Evolutionary conservation across 1,284 basidiomycete species (phyloP).

Genomic region (Vanrija humicola): DNA sequence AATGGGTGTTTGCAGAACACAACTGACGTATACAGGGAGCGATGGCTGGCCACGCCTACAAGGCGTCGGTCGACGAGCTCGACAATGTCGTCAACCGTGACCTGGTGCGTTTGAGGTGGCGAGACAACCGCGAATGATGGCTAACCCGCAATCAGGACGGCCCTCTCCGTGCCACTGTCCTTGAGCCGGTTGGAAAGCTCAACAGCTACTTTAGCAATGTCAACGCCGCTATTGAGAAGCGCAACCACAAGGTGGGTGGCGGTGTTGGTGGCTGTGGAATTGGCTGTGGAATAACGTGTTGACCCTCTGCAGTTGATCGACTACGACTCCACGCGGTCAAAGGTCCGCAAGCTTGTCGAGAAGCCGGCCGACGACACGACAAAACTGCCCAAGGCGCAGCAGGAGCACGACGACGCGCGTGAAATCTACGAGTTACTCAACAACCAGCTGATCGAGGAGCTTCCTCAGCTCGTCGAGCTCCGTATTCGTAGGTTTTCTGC

Average conservation of each 20-base stretch:
- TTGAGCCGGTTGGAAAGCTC: constrained; percentile 94
- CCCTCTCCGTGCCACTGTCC: constrained; percentile 88
- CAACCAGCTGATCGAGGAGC: constrained; percentile 81
- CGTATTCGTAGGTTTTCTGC: constrained; percentile 63
- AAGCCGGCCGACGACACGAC: constrained; percentile 92
- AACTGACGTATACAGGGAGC: constrained; percentile 57
- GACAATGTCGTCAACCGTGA: constrained; percentile 81
- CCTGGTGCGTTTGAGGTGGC: constrained; percentile 57
- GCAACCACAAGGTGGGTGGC: constrained; percentile 82
- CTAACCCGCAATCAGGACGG: constrained; percentile 61
- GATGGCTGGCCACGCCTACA: constrained; percentile 96
- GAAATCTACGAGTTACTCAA: constrained; percentile 92
- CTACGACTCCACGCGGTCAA: constrained; percentile 88
- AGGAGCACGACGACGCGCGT: constrained; percentile 89
- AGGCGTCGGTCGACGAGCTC: constrained; percentile 88
- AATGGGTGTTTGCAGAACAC: neutral
- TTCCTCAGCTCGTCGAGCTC: constrained; percentile 89
- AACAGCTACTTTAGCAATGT: constrained; percentile 90
- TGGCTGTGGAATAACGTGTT: neutral
- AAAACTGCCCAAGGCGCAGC: constrained; percentile 85
- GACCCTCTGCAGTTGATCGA: constrained; percentile 68
- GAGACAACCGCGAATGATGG: neutral
- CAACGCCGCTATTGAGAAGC: constrained; percentile 89
- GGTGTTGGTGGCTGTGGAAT: neutral
- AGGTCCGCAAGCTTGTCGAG: constrained; percentile 80